Conservation (phyloP, 1,139 yeast genomes). For the Wickerhamomyces sp. region DNA sequence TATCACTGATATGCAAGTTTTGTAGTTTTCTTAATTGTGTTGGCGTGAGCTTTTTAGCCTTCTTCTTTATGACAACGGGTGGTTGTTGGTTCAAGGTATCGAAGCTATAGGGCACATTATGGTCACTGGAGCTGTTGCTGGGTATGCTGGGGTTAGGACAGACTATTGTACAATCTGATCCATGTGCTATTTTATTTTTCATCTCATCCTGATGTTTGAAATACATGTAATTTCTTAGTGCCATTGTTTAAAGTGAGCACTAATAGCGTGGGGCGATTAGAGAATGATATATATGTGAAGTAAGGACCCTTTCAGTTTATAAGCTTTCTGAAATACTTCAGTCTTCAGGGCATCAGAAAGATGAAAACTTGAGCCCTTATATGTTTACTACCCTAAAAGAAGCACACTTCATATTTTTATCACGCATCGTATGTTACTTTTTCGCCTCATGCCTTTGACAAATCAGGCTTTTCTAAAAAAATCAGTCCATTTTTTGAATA, state of each 20-base stretch:
- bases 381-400: too few relatives aligned
- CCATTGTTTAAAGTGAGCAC: conserved; percentile 32
- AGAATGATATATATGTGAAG: too few relatives aligned
- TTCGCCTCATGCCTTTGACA: background rate
- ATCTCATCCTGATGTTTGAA: conserved; percentile 34
- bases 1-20: background rate
- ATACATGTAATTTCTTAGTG: conserved; percentile 43
- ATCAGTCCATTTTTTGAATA: background rate
- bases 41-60: conserved; percentile 21
- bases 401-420: too few relatives aligned
- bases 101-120: too few relatives aligned
- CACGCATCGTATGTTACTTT: background rate
- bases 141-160: background rate
- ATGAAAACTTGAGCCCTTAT: too few relatives aligned
- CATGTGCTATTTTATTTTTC: conserved; percentile 29
- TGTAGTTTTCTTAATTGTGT: conserved; percentile 22
- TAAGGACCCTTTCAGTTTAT: too few relatives aligned
- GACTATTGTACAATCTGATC: too few relatives aligned
- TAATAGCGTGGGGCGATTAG: too few relatives aligned
- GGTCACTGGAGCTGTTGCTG: too few relatives aligned
- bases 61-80: conserved; percentile 8
- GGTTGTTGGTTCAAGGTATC: background rate
- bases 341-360: too few relatives aligned
- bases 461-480: background rate
- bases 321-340: too few relatives aligned